Evolutionary conservation across 2,329 filamentous ascomycete genomes (phyloP), one percentile per base, ranked within the genome.

Genomic region (Sporothrix mexicana): DNA sequence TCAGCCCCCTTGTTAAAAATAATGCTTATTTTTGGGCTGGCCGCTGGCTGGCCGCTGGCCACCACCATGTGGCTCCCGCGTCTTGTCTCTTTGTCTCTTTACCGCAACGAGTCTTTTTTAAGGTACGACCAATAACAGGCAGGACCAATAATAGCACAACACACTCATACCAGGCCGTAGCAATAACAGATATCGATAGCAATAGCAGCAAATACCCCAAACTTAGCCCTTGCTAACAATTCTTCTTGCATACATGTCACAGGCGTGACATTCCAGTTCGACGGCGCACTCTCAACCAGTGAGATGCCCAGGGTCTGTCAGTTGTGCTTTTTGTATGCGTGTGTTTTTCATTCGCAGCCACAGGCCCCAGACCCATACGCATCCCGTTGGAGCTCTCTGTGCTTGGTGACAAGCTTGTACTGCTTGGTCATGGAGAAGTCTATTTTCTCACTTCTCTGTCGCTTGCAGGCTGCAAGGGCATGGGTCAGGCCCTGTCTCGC

Each of bases 1-100:
- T 66, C 61, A 47, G 61, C 61, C 61, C 41, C 61, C 61, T 20
- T 66, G 61, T 47, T 66, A 66, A 66, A 66, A 66, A 66, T 66
- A 64, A 25, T 47, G n/a, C 25, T 45, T 43, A 41, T 43, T 62
- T 20, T 43, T 47, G 61, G 61, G 59, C 59, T 64, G 36, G 23
- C 36, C n/a, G n/a, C n/a, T n/a, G n/a, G n/a, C n/a, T n/a, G 59
- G 59, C 59, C 41, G 15, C 41, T 10, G 6, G 15, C 47, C 47
- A 51, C 47, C 47, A 17, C 7, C 15, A n/a, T 61, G 30, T 43
- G 30, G 30, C 20, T 47, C 61, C 61, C 61, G 61, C 17, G 30
- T 62, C 30, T 61, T 17, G n/a, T 51, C n/a, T n/a, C 51, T 55
- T 55, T 55, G 51, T 55, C 51, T 12, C 12, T 12, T 12, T 36